These are phyloP conservation scores for Ganoderma resinaceum DNA, from an alignment of 1,284 basidiomycete species.

Conservation along the genomic window DNA sequence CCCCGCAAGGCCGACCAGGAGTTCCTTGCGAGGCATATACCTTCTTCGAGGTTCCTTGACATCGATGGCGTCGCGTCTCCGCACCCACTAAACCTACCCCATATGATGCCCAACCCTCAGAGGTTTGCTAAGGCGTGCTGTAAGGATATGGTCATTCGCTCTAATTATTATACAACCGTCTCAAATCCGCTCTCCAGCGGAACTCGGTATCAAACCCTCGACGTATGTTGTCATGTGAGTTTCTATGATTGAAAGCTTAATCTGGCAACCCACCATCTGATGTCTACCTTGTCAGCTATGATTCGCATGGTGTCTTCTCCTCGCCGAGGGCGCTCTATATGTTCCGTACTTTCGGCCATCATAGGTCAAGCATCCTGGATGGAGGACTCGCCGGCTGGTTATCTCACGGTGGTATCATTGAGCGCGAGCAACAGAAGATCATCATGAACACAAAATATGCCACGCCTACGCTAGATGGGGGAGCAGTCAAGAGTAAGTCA, in stretches of 20 bases:
- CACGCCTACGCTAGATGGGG: conserved; percentile 55
- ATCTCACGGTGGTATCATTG: conserved; percentile 71
- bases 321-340: conserved; percentile 92
- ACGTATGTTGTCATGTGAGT: conserved; percentile 83
- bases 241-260: neutral
- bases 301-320: conserved; percentile 87
- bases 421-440: conserved; percentile 49
- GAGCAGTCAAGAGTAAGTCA: conserved; percentile 72
- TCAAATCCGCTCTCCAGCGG: conserved; percentile 50
- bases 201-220: conserved; percentile 75
- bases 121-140: conserved; percentile 85
- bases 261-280: conserved; percentile 10
- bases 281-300: conserved; percentile 65
- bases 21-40: conserved; percentile 74
- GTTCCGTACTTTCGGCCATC: conserved; percentile 90
- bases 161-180: neutral
- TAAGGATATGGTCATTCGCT: conserved; percentile 46
- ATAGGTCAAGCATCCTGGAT: conserved; percentile 85
- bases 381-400: conserved; percentile 91
- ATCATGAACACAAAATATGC: conserved; percentile 53
- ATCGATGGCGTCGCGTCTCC: conserved; percentile 80
- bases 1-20: conserved; percentile 71
- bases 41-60: conserved; percentile 81
- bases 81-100: conserved; percentile 81
- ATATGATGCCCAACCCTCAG: conserved; percentile 88